phyloP scores from a whole-genome alignment of 148 eudicot genomes.

The Vaccinium corymbosum region DNA sequence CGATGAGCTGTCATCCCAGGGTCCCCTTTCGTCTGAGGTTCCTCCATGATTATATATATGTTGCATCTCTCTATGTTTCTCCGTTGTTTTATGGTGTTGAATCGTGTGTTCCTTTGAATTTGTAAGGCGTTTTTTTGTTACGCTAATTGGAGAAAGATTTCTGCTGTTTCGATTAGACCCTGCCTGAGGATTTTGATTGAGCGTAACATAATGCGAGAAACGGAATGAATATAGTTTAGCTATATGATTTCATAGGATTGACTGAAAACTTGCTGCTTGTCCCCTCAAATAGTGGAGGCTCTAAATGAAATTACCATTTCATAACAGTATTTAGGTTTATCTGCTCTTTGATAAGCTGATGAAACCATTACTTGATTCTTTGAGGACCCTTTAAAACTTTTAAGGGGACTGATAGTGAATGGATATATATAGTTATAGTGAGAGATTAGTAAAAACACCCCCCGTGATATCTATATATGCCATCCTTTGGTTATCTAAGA shows the following conservation, averaged over 20 bases:
- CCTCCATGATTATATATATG: background rate
- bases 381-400: no score
- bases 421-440: no score
- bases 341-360: no score
- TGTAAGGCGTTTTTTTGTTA: background rate
- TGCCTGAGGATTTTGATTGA: background rate
- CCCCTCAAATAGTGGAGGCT: background rate
- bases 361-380: no score
- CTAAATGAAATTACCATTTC: no score
- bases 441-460: no score
- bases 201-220: background rate
- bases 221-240: background rate
- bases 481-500: no score
- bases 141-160: background rate
- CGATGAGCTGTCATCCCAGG: conserved; percentile 55
- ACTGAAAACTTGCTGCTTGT: background rate
- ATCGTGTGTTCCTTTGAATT: background rate
- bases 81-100: background rate
- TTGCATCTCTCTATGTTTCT: background rate
- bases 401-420: no score
- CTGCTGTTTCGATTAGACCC: background rate
- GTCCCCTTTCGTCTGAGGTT: conserved; percentile 68
- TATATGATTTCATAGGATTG: background rate
- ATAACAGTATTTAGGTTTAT: no score
- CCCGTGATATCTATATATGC: no score